Evolutionary conservation across 768 basidiomycete species (phyloP).

Genomic region (Suillus bovinus): DNA sequence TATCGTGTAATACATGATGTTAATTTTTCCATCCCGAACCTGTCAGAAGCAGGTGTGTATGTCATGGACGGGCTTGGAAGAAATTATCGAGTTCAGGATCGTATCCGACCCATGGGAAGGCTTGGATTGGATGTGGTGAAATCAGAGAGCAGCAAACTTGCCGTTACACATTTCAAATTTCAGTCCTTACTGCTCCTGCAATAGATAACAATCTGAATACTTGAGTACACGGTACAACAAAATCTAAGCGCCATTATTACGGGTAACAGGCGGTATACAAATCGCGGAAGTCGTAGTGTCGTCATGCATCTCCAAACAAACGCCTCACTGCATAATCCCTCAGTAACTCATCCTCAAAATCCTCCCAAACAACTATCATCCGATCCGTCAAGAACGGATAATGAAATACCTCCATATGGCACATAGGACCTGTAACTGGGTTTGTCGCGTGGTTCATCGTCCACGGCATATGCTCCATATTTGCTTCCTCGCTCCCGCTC

Average conservation of each 20-base stretch:
- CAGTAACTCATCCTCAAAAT: constrained; percentile 9
- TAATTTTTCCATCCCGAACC: constrained; percentile 33
- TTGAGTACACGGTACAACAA: constrained; percentile 9
- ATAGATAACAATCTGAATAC: constrained; percentile 3
- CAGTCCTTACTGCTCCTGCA: neutral
- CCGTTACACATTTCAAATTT: neutral
- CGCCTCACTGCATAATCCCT: neutral
- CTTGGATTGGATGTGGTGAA: constrained; percentile 32
- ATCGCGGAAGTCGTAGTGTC: neutral
- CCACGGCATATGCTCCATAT: constrained; percentile 5
- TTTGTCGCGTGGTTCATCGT: constrained; percentile 14
- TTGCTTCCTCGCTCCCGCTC: constrained; percentile 15
- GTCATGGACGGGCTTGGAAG: constrained; percentile 42
- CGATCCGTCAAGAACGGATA: constrained; percentile 4
- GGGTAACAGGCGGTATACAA: constrained; percentile 6
- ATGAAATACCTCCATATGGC: constrained; percentile 5
- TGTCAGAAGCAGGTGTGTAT: constrained; percentile 40
- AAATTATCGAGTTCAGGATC: constrained; percentile 31
- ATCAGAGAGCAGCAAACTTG: neutral
- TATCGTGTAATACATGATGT: neutral
- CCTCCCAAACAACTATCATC: constrained; percentile 21
- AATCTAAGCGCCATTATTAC: constrained; percentile 12
- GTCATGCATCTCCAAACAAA: neutral
- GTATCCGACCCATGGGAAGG: constrained; percentile 46
- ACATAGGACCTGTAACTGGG: constrained; percentile 10